Evolutionary conservation across 2,329 filamentous ascomycete species (phyloP).

Genomic region (Fusarium illudens): DNA sequence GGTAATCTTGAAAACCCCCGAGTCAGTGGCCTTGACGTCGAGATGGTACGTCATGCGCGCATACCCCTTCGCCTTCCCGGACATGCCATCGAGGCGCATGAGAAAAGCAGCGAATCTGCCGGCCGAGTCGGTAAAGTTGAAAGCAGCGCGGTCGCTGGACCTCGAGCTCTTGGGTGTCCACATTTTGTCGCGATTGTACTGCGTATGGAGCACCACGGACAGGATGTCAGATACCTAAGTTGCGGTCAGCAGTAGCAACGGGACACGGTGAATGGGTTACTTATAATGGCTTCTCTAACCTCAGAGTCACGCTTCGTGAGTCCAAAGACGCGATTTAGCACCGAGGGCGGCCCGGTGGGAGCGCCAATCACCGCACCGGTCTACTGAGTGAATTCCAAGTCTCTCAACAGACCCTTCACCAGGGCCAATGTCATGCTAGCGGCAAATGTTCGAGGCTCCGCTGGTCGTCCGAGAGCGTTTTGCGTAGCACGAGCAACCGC

Average conservation of each 20-base stretch:
- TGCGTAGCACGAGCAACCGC: neutral
- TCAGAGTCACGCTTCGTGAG: neutral
- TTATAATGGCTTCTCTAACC: slow-evolving; percentile 8
- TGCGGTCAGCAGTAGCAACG: neutral
- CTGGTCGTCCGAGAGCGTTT: neutral
- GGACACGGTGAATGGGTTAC: neutral
- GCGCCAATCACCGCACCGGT: neutral
- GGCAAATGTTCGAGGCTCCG: neutral
- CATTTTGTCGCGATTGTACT: slow-evolving; percentile 1
- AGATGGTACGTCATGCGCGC: neutral
- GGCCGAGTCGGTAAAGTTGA: neutral
- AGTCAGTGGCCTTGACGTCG: neutral
- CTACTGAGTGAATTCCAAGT: slow-evolving; percentile 1
- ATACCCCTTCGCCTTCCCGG: neutral
- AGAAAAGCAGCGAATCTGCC: neutral
- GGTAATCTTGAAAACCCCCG: neutral
- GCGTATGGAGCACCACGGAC: neutral
- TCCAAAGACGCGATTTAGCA: neutral
- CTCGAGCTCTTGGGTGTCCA: neutral
- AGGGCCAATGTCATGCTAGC: neutral
- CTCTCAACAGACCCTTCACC: neutral
- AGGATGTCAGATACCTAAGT: slow-evolving; percentile 9
- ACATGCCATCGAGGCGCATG: neutral
- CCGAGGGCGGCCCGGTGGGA: neutral
- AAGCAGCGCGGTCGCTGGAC: neutral